A percentile compares a stretch with the other conserved stretches of the same genome.
These are phyloP conservation scores for Verticillium klebahnii DNA, from an alignment of 2,329 filamentous ascomycete genomes.

Conservation along the genomic window DNA sequence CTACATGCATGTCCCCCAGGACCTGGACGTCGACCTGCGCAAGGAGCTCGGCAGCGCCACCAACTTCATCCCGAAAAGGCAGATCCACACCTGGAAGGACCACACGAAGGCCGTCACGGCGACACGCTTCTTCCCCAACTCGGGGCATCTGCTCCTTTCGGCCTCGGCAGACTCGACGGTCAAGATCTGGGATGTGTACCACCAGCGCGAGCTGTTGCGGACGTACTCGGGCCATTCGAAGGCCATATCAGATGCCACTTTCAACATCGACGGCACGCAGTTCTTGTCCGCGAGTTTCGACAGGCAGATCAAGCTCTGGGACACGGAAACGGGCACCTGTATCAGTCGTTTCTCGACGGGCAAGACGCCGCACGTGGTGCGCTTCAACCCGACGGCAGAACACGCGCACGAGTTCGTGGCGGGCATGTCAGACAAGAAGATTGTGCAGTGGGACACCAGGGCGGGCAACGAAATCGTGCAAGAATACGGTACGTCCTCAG, in stretches of 20 bases:
- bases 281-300: slow-evolving; percentile 94
- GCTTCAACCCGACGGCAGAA: slow-evolving; percentile 79
- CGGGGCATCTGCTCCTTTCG: slow-evolving; percentile 83
- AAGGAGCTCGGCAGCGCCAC: slow-evolving; percentile 77
- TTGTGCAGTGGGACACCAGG: slow-evolving; percentile 91
- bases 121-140: slow-evolving; percentile 81
- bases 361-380: slow-evolving; percentile 90
- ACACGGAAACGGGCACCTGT: slow-evolving; percentile 90
- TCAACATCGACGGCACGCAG: slow-evolving; percentile 74
- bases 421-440: slow-evolving; percentile 98
- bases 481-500: slow-evolving; percentile 57
- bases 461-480: slow-evolving; percentile 76
- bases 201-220: slow-evolving; percentile 79
- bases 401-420: slow-evolving; percentile 86
- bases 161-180: slow-evolving; percentile 87
- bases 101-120: slow-evolving; percentile 83
- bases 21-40: slow-evolving; percentile 77
- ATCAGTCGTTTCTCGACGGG: slow-evolving; percentile 86
- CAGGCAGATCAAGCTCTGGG: slow-evolving; percentile 95
- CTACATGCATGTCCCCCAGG: slow-evolving; percentile 96
- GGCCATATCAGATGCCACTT: slow-evolving; percentile 82
- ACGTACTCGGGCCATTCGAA: slow-evolving; percentile 91
- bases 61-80: slow-evolving; percentile 93
- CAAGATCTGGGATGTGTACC: slow-evolving; percentile 93
- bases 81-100: slow-evolving; percentile 83